Evolutionary conservation across 2,329 filamentous ascomycete genomes (phyloP), one percentile per base, ranked within the genome.

Genomic region (Lasiodiplodia citricola): DNA sequence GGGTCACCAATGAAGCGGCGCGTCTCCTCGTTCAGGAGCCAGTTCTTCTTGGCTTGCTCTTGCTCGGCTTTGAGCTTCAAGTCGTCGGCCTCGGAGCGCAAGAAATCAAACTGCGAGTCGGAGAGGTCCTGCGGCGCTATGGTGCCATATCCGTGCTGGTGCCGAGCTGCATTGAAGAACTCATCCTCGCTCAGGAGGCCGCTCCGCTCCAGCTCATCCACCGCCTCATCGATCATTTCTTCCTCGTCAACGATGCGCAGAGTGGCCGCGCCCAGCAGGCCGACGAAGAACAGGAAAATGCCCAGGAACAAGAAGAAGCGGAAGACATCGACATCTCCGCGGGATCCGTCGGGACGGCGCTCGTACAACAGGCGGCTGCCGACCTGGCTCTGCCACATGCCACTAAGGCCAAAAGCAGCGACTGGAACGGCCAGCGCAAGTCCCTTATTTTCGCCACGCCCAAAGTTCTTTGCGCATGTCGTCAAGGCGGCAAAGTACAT

Each of bases 391-490:
- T 96, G 87, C 92, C 96, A 97, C 91, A 99, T 95, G 58, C 94
- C 94, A 76, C 94, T 97, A 68, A 99, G 80, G 0, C 96, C 96
- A 78, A 97, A 97, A 7, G 92, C 91, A 0, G 96, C 93, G 78
- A 98, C 97, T 1, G 96, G 96, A 70, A 93, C 86, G 1, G 95
- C 94, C 67, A 99, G 85, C 70, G 96, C 95, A 63, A 99, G 83
- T 0, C 96, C 96, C 75, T 95, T 91, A 75, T 96, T 91, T 75
- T 91, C 92, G 4, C 94, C 93, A 70, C 91, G 90, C 60, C 94
- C 94, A 81, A 98, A 99, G 82, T 98, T 99, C 88, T 99, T 99
- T 44, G 96, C 96, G 76, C 94, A 97, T 0, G 95, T 97, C 7
- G 95, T 95, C n/a, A 99, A 91, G 2, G 93, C 91, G 63, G 90